Percentiles rank a stretch among this genome's conserved stretches.
Evolutionary conservation across 2,329 filamentous ascomycete genomes (phyloP).

Genomic region (Fusarium sp.): DNA sequence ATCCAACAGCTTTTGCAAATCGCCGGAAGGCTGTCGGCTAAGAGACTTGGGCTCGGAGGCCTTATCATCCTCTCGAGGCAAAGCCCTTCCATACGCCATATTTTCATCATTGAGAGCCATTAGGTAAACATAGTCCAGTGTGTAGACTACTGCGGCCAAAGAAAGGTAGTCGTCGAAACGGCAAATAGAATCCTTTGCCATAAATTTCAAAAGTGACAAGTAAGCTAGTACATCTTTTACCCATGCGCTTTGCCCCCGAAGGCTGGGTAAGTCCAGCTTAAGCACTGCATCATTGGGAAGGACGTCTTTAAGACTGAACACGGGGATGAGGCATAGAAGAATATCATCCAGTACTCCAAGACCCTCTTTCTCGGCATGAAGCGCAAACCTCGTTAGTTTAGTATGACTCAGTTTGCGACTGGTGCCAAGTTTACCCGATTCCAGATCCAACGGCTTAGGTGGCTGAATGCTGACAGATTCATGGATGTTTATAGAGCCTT

Average conservation of each 20-base stretch:
- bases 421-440: neutral
- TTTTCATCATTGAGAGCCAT: neutral
- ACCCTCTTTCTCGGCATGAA: neutral
- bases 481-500: neutral
- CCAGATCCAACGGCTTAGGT: neutral
- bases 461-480: neutral
- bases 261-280: neutral
- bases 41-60: no score
- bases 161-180: neutral
- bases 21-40: neutral
- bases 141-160: neutral
- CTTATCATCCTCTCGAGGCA: neutral
- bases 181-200: neutral
- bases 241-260: neutral
- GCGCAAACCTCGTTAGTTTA: accelerated
- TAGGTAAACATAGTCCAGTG: neutral
- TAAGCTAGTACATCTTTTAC: neutral
- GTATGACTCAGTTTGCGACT: neutral
- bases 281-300: neutral
- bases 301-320: neutral
- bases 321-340: neutral
- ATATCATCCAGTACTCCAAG: neutral
- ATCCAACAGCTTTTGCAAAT: neutral
- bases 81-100: neutral
- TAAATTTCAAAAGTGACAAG: neutral